A percentile compares a stretch with the other conserved stretches of the same genome.
phyloP scores from a whole-genome alignment of 495 filamentous ascomycete genomes.

The Neurospora sp. region DNA sequence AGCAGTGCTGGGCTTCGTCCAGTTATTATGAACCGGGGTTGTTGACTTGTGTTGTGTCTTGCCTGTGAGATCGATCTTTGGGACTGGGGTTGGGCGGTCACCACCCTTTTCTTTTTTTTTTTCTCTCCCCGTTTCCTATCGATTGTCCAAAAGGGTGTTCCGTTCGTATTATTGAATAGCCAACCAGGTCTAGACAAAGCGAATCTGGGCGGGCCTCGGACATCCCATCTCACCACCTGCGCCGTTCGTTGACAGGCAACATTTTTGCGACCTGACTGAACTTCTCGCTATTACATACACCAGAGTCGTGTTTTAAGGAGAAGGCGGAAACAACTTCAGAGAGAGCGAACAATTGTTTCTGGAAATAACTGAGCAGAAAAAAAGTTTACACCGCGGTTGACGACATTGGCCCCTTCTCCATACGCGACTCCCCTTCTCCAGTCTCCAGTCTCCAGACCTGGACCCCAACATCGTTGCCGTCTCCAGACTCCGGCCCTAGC shows the following conservation, averaged over 20 bases:
- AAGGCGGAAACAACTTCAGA: neutral
- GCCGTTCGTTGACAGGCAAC: neutral
- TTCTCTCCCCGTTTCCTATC: neutral
- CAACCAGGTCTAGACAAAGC: neutral
- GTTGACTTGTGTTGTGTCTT: neutral
- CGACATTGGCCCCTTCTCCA: neutral
- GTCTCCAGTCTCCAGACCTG: neutral
- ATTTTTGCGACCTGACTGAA: neutral
- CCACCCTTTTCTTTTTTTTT: neutral
- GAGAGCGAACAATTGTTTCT: neutral
- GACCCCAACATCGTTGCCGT: neutral
- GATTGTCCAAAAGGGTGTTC: neutral
- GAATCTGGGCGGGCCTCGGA: neutral
- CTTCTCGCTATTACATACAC: too few species aligned
- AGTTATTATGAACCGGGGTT: neutral
- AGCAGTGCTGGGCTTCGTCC: neutral
- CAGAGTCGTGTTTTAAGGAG: too few species aligned
- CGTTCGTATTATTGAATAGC: neutral
- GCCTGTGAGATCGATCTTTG: neutral
- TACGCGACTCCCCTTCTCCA: neutral
- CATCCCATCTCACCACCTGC: neutral
- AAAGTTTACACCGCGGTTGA: neutral
- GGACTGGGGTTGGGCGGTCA: neutral
- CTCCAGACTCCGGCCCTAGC: neutral
- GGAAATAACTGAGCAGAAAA: neutral